These are phyloP conservation scores for Ceratocystis smalleyi DNA, from an alignment of 2,329 filamentous ascomycete species.

Conservation along the genomic window DNA sequence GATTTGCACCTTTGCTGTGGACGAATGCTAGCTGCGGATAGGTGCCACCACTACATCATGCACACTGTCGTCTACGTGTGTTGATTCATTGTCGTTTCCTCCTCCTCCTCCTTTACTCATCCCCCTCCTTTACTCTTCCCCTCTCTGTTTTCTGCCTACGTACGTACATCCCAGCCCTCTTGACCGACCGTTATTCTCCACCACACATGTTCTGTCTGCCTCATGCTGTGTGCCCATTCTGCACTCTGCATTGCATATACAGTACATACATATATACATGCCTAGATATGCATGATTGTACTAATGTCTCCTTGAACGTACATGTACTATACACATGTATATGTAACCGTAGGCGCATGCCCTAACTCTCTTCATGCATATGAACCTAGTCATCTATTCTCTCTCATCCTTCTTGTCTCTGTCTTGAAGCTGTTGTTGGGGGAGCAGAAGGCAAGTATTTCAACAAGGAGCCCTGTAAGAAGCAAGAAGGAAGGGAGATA, in stretches of 20 bases:
- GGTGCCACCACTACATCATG: no score
- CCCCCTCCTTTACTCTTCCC: background rate
- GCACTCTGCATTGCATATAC: background rate
- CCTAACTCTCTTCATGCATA: background rate
- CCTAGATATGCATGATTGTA: background rate
- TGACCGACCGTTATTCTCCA: background rate
- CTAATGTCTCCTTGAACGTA: background rate
- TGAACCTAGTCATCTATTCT: background rate
- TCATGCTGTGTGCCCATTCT: background rate
- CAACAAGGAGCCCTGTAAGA: background rate
- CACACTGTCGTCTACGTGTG: background rate
- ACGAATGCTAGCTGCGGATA: no score
- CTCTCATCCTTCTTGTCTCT: background rate
- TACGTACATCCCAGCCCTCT: background rate
- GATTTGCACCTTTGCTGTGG: no score
- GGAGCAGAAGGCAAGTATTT: background rate
- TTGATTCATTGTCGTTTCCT: background rate
- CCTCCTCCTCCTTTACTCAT: background rate
- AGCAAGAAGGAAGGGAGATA: background rate
- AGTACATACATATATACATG: background rate
- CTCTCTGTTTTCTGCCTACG: background rate
- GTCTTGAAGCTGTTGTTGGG: background rate
- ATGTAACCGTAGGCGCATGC: background rate
- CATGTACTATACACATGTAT: background rate
- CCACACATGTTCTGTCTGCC: background rate